Evolutionary conservation across 2,329 filamentous ascomycete genomes (phyloP).

Genomic region (Exophiala aquamarina): DNA sequence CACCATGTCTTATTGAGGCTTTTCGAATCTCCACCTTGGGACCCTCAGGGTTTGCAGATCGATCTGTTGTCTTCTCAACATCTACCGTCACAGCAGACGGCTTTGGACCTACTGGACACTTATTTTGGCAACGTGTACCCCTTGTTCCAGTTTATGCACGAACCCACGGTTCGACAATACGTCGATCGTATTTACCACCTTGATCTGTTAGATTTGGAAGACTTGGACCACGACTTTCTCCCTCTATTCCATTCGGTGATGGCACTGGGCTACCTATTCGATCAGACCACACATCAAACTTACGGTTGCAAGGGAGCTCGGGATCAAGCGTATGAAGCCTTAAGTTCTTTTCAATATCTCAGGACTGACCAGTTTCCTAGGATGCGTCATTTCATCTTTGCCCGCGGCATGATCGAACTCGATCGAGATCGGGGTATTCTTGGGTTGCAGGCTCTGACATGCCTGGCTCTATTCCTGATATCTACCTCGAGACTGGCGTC

Average conservation of each 20-base stretch:
- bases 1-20: constrained; percentile 14
- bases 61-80: constrained; percentile 11
- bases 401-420: constrained; percentile 19
- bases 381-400: constrained; percentile 20
- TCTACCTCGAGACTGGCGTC: constrained; percentile 21
- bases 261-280: constrained; percentile 20
- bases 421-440: constrained; percentile 13
- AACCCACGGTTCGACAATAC: constrained; percentile 14
- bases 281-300: constrained; percentile 13
- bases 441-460: constrained; percentile 15
- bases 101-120: constrained; percentile 11
- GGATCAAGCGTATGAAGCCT: constrained; percentile 18
- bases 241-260: constrained; percentile 19
- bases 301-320: constrained; percentile 18
- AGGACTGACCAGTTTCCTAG: constrained; percentile 3
- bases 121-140: constrained; percentile 19
- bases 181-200: constrained; percentile 20
- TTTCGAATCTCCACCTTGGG: constrained; percentile 22
- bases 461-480: constrained; percentile 20
- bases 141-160: constrained; percentile 20
- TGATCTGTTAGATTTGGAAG: constrained; percentile 18
- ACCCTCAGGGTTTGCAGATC: constrained; percentile 10
- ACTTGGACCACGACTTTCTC: constrained; percentile 19
- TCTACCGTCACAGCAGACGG: constrained; percentile 16
- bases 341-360: neutral